These are phyloP conservation scores for Trichoderma semiorbis DNA, from an alignment of 2,329 filamentous ascomycete genomes.

Conservation along the genomic window DNA sequence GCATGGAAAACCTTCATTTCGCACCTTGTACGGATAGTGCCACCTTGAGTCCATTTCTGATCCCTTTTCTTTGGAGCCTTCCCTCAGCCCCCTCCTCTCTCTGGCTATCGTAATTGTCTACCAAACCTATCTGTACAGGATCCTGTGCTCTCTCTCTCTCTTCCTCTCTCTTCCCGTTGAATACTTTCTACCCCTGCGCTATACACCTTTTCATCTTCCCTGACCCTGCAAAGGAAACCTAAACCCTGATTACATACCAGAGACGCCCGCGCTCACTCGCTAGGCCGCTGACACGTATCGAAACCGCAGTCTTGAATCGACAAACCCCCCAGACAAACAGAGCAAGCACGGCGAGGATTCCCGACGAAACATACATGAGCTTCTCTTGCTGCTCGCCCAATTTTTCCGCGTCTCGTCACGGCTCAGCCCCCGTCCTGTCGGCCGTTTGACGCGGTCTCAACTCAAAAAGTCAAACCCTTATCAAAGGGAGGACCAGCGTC, in stretches of 20 bases:
- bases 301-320: neutral
- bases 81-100: neutral
- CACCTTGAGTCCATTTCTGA: neutral
- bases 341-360: neutral
- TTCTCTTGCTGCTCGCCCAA: neutral
- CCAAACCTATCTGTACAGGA: neutral
- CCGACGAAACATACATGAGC: neutral
- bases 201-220: neutral
- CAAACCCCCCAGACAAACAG: neutral
- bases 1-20: constrained; percentile 11
- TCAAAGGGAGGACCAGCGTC: constrained; percentile 6
- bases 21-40: neutral
- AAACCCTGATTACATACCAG: neutral
- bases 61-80: neutral
- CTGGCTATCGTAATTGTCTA: neutral
- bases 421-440: neutral
- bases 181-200: neutral
- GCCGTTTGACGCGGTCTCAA: constrained; percentile 6
- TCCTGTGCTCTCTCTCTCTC: neutral
- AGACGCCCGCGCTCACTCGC: neutral
- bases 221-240: neutral
- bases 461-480: neutral
- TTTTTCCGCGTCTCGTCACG: constrained; percentile 4
- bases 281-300: constrained; percentile 9
- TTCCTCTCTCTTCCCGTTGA: neutral